Percentiles rank a stretch among this genome's conserved stretches.
These are phyloP conservation scores for Ogataea pini DNA, from an alignment of 805 yeast genomes.

Conservation along the genomic window DNA sequence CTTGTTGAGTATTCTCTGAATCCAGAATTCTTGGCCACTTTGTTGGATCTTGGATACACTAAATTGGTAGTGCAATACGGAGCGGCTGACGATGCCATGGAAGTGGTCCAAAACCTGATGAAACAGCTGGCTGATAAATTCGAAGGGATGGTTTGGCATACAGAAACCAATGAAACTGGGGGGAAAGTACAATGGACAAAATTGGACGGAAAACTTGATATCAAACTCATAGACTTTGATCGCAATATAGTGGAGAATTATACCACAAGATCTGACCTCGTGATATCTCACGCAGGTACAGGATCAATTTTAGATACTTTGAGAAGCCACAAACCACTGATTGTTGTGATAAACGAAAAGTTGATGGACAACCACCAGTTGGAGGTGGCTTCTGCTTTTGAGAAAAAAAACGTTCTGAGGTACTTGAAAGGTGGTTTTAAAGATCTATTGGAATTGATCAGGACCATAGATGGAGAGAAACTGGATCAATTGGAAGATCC, in stretches of 20 bases:
- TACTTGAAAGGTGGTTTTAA: constrained; percentile 21
- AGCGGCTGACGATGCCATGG: constrained; percentile 14
- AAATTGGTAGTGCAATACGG: constrained; percentile 64
- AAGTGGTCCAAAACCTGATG: constrained; percentile 12
- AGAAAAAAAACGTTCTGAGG: constrained; percentile 33
- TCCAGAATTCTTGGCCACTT: constrained; percentile 34
- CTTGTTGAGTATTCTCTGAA: constrained; percentile 50
- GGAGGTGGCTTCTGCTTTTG: constrained; percentile 68
- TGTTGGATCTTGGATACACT: constrained; percentile 41
- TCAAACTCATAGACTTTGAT: constrained; percentile 52
- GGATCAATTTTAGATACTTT: constrained; percentile 87
- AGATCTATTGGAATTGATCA: constrained; percentile 19
- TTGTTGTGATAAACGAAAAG: constrained; percentile 68
- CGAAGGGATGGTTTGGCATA: background rate
- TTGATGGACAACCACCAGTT: constrained; percentile 89
- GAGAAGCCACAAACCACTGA: constrained; percentile 52
- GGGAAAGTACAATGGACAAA: constrained; percentile 1
- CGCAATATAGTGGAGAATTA: constrained; percentile 39
- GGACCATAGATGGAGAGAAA: constrained; percentile 11
- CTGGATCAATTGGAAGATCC: constrained; percentile 28
- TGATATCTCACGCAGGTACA: constrained; percentile 88
- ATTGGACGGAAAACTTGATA: constrained; percentile 17
- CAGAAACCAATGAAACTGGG: too few relatives aligned
- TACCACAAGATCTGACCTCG: constrained; percentile 52
- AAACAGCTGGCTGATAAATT: background rate